Base-by-base conservation (phyloP, 768 basidiomycete genomes). In the Boletus sensibilis region DNA sequence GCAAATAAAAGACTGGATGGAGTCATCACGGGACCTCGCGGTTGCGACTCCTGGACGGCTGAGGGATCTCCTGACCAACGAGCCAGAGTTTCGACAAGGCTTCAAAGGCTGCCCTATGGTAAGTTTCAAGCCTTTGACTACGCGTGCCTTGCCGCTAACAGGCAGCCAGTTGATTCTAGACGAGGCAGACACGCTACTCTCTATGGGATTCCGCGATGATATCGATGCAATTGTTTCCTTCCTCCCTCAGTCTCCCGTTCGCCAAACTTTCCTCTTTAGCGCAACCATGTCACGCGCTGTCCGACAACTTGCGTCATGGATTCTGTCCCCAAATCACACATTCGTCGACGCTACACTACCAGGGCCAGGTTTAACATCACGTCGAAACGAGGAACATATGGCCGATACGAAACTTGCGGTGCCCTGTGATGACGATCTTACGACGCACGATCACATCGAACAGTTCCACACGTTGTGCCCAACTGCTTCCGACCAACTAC, bases 211-310 rank as follows among this genome's bases (percentile, higher is more conserved):
- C 82, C 82, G 88, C 5, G 82, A 86, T 23, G 94, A 96, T 64
- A 84, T 98, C 31, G 83, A 90, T 21, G 83, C 80, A 2, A 92
- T 96, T 63, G 72, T 80, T 29, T 66, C 75, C 5, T 79, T 76
- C 64, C 77, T 95, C n/a, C 87, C 88, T 9, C 74, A 75, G 20
- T 64, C 74, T 1, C 82, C 86, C 0, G 68, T 82, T 51, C 85
- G 93, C n/a, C 94, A 95, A 67, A 96, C 94, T 0, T 87, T 96
- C 75, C 78, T 98, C 53, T 94, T 96, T 74, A 92, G 90, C 14
- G 94, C 94, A 23, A 95, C 93, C 3, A 84, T 95, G 35, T 87
- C 90, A 1, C 76, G 71, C 4, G 79, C 79, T 4, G 87, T 97
- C 58, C 83, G 82, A 41, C 82, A 89, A 64, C 78, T 95, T 54